These are phyloP conservation scores for Penicillium ochrochloron DNA, from an alignment of 495 filamentous ascomycete species.

Conservation along the genomic window DNA sequence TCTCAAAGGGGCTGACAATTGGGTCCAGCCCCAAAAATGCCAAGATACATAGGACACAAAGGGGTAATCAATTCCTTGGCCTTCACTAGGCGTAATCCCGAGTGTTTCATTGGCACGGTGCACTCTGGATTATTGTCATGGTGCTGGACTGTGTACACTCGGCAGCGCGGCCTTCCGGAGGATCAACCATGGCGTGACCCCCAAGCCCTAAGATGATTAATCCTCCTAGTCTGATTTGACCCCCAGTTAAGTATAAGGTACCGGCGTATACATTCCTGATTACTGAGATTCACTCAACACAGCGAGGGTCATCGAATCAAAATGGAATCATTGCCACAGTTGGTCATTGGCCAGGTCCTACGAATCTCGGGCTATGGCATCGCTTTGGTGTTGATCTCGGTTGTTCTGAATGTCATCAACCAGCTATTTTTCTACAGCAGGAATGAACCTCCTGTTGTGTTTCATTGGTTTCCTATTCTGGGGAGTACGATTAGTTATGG, in stretches of 20 bases:
- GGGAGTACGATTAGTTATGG: slow-evolving; percentile 82
- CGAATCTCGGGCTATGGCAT: slow-evolving; percentile 31
- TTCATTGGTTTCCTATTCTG: slow-evolving; percentile 81
- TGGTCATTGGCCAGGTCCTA: slow-evolving; percentile 31
- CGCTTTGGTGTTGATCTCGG: slow-evolving; percentile 44
- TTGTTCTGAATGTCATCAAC: slow-evolving; percentile 67
- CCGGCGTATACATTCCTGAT: background rate
- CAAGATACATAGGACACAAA: background rate
- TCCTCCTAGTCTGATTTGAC: slow-evolving; percentile 29
- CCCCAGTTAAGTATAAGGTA: slow-evolving; percentile 1
- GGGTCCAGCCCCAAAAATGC: background rate
- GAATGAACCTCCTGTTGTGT: slow-evolving; percentile 79
- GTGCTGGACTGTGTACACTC: background rate
- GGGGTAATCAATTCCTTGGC: background rate
- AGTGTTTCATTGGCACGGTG: background rate
- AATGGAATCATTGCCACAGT: slow-evolving; percentile 24
- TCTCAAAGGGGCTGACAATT: background rate
- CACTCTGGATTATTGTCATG: background rate
- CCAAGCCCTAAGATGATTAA: slow-evolving; percentile 26
- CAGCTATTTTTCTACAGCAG: slow-evolving; percentile 73
- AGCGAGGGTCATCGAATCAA: slow-evolving; percentile 17
- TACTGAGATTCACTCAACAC: background rate
- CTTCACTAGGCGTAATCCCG: background rate
- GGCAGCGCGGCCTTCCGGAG: slow-evolving; percentile 23
- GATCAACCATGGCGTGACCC: slow-evolving; percentile 25